Evolutionary conservation across 371 early-diverging fungal species (phyloP).

Genomic region (Catenaria anguillulae): DNA sequence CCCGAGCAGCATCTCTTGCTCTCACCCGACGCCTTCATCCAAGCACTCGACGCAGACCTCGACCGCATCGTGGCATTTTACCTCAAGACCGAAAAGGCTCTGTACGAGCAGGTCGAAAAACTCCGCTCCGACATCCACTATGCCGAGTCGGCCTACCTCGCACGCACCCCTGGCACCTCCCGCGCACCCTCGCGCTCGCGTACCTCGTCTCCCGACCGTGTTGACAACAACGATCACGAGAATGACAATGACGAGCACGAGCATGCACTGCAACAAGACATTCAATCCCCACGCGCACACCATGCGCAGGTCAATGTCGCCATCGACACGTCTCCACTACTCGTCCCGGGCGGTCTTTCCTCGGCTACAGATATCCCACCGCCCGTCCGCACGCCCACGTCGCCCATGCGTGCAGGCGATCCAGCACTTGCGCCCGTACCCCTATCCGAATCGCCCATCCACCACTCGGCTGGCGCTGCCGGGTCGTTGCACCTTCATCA

Average conservation of each 20-base stretch:
- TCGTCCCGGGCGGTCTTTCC: neutral
- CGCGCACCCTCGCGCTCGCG: neutral
- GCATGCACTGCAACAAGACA: too few species aligned
- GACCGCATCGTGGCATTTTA: slow-evolving; percentile 67
- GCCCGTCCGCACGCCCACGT: neutral
- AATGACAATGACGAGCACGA: slow-evolving; percentile 1
- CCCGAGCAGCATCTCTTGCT: too few species aligned
- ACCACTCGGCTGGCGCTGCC: neutral
- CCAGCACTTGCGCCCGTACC: too few species aligned
- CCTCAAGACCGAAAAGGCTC: slow-evolving; percentile 59
- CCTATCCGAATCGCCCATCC: neutral
- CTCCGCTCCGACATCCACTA: slow-evolving; percentile 26
- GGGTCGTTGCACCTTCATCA: neutral
- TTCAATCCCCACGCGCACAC: neutral
- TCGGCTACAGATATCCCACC: neutral
- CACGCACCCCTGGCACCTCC: slow-evolving; percentile 27
- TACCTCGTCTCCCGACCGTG: neutral
- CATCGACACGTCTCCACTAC: slow-evolving; percentile 7
- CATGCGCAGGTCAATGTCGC: neutral
- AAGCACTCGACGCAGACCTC: slow-evolving; percentile 49
- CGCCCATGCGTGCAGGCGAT: slow-evolving; percentile 2
- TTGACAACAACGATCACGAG: neutral
- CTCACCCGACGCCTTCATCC: slow-evolving; percentile 17
- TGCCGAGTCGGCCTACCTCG: slow-evolving; percentile 13
- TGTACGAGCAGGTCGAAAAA: slow-evolving; percentile 42